A percentile compares a stretch with the other conserved stretches of the same genome.
These are phyloP conservation scores for Didymella glomerata DNA, from an alignment of 2,329 filamentous ascomycete genomes.

Conservation along the genomic window DNA sequence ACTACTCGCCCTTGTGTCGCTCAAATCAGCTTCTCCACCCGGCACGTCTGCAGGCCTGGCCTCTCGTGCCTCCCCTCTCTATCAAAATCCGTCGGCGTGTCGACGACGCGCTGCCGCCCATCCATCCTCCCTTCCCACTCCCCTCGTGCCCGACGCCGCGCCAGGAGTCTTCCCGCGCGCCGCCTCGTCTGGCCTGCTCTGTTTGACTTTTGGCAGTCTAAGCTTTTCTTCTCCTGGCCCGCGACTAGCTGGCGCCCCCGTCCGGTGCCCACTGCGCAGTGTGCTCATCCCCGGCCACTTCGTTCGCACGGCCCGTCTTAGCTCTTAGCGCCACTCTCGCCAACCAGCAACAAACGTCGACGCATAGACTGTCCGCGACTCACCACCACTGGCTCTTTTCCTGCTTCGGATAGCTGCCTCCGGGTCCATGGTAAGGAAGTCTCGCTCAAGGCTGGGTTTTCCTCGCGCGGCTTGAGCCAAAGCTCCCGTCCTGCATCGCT, in stretches of 20 bases:
- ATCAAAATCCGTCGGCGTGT: slow-evolving; percentile 14
- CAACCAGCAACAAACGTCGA: slow-evolving; percentile 45
- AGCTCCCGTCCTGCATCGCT: slow-evolving; percentile 43
- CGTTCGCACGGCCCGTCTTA: slow-evolving; percentile 40
- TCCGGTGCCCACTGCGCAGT: slow-evolving; percentile 34
- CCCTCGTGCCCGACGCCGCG: slow-evolving; percentile 10
- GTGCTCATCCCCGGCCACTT: slow-evolving; percentile 30
- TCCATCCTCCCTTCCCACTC: slow-evolving; percentile 5
- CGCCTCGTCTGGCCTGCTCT: slow-evolving; percentile 10
- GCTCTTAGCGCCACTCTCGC: slow-evolving; percentile 36
- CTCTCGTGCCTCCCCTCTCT: slow-evolving; percentile 10
- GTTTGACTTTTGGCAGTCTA: slow-evolving; percentile 1
- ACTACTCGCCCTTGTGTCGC: slow-evolving; percentile 33
- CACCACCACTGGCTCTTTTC: slow-evolving; percentile 37
- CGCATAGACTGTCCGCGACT: slow-evolving; percentile 44
- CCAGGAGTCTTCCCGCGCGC: slow-evolving; percentile 12
- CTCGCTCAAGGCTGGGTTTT: slow-evolving; percentile 44
- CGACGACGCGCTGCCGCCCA: slow-evolving; percentile 4
- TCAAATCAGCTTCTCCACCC: slow-evolving; percentile 20
- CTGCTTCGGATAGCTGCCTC: slow-evolving; percentile 48
- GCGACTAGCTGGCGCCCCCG: slow-evolving; percentile 28
- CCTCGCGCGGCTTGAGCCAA: slow-evolving; percentile 45
- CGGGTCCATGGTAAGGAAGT: slow-evolving; percentile 51
- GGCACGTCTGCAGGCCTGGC: slow-evolving; percentile 3
- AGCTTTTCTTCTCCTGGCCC: slow-evolving; percentile 18